Evolutionary conservation across 1,284 basidiomycete genomes (phyloP).

Genomic region (Ustilago trichophora): DNA sequence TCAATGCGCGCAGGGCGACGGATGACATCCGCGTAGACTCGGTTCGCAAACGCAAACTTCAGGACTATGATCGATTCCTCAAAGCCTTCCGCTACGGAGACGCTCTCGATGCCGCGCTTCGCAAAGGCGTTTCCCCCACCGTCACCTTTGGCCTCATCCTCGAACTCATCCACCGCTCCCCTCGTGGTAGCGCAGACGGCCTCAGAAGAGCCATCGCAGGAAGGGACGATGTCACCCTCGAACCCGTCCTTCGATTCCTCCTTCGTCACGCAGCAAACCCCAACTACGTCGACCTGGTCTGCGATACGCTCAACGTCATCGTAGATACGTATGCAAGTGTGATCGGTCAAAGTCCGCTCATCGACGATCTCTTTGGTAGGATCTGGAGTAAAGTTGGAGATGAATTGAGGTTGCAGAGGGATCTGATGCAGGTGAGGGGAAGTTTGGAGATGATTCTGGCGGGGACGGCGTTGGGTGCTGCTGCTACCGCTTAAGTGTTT

Average conservation of each 20-base stretch:
- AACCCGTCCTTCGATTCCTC: conserved; percentile 86
- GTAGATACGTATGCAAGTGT: conserved; percentile 92
- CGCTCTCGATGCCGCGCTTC: conserved; percentile 74
- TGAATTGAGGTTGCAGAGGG: conserved; percentile 89
- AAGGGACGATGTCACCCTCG: conserved; percentile 91
- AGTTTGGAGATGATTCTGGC: conserved; percentile 89
- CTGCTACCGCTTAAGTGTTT: conserved; percentile 3
- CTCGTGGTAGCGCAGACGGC: conserved; percentile 74
- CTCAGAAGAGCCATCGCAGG: conserved; percentile 85
- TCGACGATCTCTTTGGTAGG: conserved; percentile 83
- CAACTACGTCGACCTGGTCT: conserved; percentile 86
- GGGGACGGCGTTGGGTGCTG: conserved; percentile 49
- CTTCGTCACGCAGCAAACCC: conserved; percentile 87
- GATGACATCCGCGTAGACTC: conserved; percentile 72
- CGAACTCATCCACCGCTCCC: conserved; percentile 82
- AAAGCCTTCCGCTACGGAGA: conserved; percentile 95
- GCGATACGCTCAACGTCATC: conserved; percentile 81
- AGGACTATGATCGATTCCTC: conserved; percentile 86
- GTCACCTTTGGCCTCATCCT: conserved; percentile 90
- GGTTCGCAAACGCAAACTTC: conserved; percentile 77
- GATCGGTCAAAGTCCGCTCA: conserved; percentile 89
- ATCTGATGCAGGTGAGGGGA: conserved; percentile 83
- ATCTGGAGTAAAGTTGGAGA: conserved; percentile 83
- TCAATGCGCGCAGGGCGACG: conserved; percentile 39
- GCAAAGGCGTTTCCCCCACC: conserved; percentile 50